Evolutionary conservation across 2,329 filamentous ascomycete genomes (phyloP), one percentile per base, ranked within the genome.

Genomic region (Fragosphaeria purpurea): DNA sequence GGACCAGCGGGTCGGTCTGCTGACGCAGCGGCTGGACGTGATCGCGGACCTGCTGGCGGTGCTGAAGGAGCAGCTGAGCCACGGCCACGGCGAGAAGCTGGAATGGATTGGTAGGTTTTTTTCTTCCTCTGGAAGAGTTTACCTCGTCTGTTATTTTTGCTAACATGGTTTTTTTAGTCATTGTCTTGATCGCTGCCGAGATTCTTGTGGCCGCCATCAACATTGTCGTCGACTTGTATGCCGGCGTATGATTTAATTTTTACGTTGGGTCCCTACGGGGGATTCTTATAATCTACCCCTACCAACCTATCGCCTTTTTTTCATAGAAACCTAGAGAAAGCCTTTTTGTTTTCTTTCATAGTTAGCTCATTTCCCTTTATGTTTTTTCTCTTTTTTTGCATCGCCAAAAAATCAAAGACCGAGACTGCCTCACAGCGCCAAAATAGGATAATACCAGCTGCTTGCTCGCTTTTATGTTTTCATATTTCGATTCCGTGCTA

Each of bases 31-130:
- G 50, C 70, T 98, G 58, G 85, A 90, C 56, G 93, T 98, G 49
- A 95, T 97, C 72, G 88, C 87, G 30, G 93, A 97, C 70, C 67
- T 97, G 63, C 70, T 98, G 54, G 88, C 90, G 4, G 91, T 97
- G 53, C 70, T 98, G 48, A 96, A 97, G 68, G 93, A 96, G 67
- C 90, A 97, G 70, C 71, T 97, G 59, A 95, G 88, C 59, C 89
- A 95, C 63, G 89, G 90, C 44, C 89, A 95, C 65, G 89, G 87
- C 53, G 86, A 93, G 73, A 90, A 86, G 68, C 67, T 91, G 48
- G 87, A 93, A 69, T 93, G 87, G 87, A 91, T 93, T 65, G 86
- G 86, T 89, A 69, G 64, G 82, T 73, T 39, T 41, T 5, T 32
- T 40, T 9, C 7, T 37, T 40, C 45, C 34, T 46, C 50, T 51